Conservation (phyloP, 2,329 filamentous ascomycete species). For the Thyridium curvatum region DNA sequence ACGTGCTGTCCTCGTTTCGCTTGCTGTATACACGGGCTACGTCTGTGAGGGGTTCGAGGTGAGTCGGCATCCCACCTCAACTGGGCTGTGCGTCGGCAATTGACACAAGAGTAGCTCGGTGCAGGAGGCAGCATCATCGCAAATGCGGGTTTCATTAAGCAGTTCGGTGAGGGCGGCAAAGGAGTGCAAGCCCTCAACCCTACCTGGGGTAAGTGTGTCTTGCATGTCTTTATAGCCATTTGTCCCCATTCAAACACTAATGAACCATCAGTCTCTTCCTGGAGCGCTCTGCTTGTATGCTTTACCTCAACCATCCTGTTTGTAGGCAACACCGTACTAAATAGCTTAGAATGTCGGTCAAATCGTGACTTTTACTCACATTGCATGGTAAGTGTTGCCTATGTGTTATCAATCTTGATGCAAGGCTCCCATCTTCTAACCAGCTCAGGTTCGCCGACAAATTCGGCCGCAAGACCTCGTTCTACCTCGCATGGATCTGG, state of each 20-base stretch:
- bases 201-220: slow-evolving; percentile 1
- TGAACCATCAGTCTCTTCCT: background rate
- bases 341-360: slow-evolving; percentile 4
- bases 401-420: background rate
- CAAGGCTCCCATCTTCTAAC: background rate
- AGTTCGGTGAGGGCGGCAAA: slow-evolving; percentile 2
- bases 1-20: slow-evolving; percentile 1
- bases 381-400: slow-evolving; percentile 3
- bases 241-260: background rate
- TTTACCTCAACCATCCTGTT: background rate
- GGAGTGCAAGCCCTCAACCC: slow-evolving; percentile 2
- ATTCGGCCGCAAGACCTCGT: slow-evolving; percentile 6
- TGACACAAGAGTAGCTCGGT: background rate
- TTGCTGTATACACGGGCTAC: slow-evolving; percentile 7
- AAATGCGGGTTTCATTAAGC: slow-evolving; percentile 7
- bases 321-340: background rate
- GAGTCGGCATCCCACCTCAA: too few relatives aligned
- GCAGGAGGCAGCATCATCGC: slow-evolving; percentile 4
- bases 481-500: slow-evolving; percentile 6
- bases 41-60: slow-evolving; percentile 6
- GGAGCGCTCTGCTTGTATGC: slow-evolving; percentile 4
- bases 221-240: too few relatives aligned
- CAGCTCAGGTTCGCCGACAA: slow-evolving; percentile 4
- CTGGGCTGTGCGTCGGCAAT: too few relatives aligned
- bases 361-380: slow-evolving; percentile 6